Conservation (phyloP, 2,329 filamentous ascomycete species). For the Fusarium tuaranense region DNA sequence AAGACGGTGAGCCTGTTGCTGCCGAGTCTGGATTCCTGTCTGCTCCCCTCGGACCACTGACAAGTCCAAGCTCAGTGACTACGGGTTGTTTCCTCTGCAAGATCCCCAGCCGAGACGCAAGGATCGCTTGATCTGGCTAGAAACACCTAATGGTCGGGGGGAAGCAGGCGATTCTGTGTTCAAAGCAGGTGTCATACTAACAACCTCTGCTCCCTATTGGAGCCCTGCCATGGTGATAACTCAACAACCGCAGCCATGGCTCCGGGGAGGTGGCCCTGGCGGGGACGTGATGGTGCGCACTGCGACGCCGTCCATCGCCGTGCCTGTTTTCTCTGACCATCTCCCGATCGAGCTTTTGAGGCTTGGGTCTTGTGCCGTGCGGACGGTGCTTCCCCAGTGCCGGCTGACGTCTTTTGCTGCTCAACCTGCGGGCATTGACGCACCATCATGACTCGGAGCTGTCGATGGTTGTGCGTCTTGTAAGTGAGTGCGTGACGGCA, state of each 20-base stretch:
- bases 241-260: conserved; percentile 33
- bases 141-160: conserved; percentile 20
- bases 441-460: conserved; percentile 41
- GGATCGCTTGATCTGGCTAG: conserved; percentile 39
- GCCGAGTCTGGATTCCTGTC: conserved; percentile 26
- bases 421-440: conserved; percentile 21
- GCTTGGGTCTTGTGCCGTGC: conserved; percentile 35
- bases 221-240: conserved; percentile 15
- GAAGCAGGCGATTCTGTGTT: conserved; percentile 31
- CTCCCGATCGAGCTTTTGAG: conserved; percentile 31
- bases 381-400: conserved; percentile 26
- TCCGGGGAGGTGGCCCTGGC: conserved; percentile 40
- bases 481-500: conserved; percentile 36
- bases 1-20: conserved; percentile 35
- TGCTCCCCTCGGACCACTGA: conserved; percentile 38
- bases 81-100: conserved; percentile 33
- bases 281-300: conserved; percentile 39
- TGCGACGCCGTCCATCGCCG: conserved; percentile 1
- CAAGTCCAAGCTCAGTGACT: conserved; percentile 34
- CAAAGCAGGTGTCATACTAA: conserved; percentile 31
- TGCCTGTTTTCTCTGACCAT: conserved; percentile 12
- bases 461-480: conserved; percentile 13
- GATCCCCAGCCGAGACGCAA: conserved; percentile 31
- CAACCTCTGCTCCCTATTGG: conserved; percentile 22
- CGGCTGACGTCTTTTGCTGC: conserved; percentile 35